Percentiles rank a stretch among this genome's conserved stretches.
Conservation (phyloP, 345 rosid species). For the Limnanthes douglasii region DNA sequence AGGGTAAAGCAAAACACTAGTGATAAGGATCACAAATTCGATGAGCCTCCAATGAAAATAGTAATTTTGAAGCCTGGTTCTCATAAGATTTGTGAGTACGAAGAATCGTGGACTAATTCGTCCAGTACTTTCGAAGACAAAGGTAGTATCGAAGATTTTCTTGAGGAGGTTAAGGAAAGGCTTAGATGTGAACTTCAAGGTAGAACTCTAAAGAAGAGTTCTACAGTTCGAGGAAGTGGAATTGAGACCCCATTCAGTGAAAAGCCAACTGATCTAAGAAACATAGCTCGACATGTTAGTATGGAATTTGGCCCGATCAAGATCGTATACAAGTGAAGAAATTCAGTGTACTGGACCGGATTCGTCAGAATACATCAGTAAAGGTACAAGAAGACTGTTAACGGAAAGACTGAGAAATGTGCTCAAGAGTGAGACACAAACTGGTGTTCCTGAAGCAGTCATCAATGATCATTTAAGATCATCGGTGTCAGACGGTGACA, state of each 20-base stretch:
- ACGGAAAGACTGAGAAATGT: conserved; percentile 58
- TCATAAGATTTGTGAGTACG: conserved; percentile 39
- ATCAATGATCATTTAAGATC: conserved; percentile 19
- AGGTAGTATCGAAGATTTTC: conserved; percentile 72
- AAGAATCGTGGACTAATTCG: conserved; percentile 47
- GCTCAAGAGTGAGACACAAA: conserved; percentile 29
- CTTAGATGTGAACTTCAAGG: conserved; percentile 66
- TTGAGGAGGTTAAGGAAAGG: conserved; percentile 78
- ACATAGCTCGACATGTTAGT: conserved; percentile 25
- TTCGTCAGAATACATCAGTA: conserved; percentile 49
- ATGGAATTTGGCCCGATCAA: conserved; percentile 33
- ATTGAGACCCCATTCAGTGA: conserved; percentile 61
- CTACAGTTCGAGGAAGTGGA: conserved; percentile 53
- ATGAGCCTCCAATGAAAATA: conserved; percentile 37
- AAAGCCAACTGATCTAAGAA: conserved; percentile 37
- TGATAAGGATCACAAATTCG: conserved; percentile 26
- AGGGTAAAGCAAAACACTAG: conserved; percentile 19
- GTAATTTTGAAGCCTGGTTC: conserved; percentile 80
- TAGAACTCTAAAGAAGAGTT: conserved; percentile 31
- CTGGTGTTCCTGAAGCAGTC: conserved; percentile 14
- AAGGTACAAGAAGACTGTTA: conserved; percentile 42
- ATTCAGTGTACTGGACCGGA: conserved; percentile 30
- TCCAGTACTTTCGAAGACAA: conserved; percentile 41
- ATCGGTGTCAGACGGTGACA: conserved; percentile 20
- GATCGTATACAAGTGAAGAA: conserved; percentile 45